A percentile compares a stretch with the other conserved stretches of the same genome.
Conservation (phyloP, 495 filamentous ascomycete genomes). For the Podospora pseudocomata region DNA sequence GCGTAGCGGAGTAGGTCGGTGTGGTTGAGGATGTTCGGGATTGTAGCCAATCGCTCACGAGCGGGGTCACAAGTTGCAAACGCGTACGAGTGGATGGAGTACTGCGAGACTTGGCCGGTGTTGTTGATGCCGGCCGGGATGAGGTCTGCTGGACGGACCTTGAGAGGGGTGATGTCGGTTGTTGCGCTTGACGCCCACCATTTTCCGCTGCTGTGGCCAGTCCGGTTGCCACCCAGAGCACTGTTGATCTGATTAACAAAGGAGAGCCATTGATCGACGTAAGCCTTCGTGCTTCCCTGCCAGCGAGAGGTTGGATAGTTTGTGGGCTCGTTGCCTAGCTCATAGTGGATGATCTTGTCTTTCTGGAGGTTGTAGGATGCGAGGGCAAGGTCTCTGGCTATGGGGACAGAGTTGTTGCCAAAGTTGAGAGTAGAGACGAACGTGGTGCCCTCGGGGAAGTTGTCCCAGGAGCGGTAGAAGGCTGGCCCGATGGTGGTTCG, state of each 20-base stretch:
- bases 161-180: conserved; percentile 21
- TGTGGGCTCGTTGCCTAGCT: conserved; percentile 28
- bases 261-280: conserved; percentile 21
- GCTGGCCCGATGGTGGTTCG: conserved; percentile 21
- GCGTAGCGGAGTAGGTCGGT: conserved; percentile 23
- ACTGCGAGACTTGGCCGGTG: conserved; percentile 25
- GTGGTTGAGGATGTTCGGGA: conserved; percentile 30
- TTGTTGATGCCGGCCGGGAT: conserved; percentile 26
- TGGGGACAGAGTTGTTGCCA: conserved; percentile 22
- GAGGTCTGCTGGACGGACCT: conserved; percentile 23
- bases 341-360: conserved; percentile 26
- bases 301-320: conserved; percentile 25
- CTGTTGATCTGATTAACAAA: conserved; percentile 17
- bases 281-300: conserved; percentile 20
- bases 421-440: conserved; percentile 28
- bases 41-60: conserved; percentile 25
- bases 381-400: conserved; percentile 18
- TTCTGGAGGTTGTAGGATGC: conserved; percentile 18
- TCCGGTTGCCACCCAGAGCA: conserved; percentile 1
- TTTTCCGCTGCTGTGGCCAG: conserved; percentile 8
- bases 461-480: conserved; percentile 24
- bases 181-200: conserved; percentile 26
- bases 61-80: conserved; percentile 33
- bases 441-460: conserved; percentile 22
- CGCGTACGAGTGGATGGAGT: conserved; percentile 34